Conservation (phyloP, 2,329 filamentous ascomycete species). For the Dryadomyces sulphureus region DNA sequence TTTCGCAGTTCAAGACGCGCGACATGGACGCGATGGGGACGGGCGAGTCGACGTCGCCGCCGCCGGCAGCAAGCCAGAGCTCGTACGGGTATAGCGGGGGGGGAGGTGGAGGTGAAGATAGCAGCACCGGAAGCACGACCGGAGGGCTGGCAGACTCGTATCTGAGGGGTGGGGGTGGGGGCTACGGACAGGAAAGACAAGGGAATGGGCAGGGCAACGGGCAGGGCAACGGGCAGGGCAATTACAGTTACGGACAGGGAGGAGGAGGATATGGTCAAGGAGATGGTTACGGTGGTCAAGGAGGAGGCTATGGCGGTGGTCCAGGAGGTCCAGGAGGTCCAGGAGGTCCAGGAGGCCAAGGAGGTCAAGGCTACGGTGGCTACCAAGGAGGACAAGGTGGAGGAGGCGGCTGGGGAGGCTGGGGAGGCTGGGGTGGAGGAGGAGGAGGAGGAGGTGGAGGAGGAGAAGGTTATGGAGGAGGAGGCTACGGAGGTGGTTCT, state of each 20-base stretch:
- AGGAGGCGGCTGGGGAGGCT: neutral
- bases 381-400: slow-evolving; percentile 1
- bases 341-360: slow-evolving; percentile 8
- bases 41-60: slow-evolving; percentile 22
- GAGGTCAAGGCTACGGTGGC: neutral
- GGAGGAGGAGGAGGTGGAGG: neutral
- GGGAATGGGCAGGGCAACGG: neutral
- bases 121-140: neutral
- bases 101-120: neutral
- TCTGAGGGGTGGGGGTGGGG: too few relatives aligned
- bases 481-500: too few relatives aligned
- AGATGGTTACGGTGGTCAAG: neutral
- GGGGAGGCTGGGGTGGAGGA: neutral
- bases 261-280: neutral
- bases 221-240: too few relatives aligned
- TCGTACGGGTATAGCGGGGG: slow-evolving; percentile 27
- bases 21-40: slow-evolving; percentile 39
- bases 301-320: neutral
- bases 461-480: slow-evolving; percentile 1
- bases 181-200: neutral
- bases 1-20: slow-evolving; percentile 44
- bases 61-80: slow-evolving; percentile 8
- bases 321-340: neutral
- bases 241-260: neutral
- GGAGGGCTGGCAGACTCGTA: slow-evolving; percentile 9